Percentiles rank a stretch among this genome's conserved stretches.
phyloP scores from a whole-genome alignment of 73 alveolate genomes.

The Tetrahymena borealis region DNA sequence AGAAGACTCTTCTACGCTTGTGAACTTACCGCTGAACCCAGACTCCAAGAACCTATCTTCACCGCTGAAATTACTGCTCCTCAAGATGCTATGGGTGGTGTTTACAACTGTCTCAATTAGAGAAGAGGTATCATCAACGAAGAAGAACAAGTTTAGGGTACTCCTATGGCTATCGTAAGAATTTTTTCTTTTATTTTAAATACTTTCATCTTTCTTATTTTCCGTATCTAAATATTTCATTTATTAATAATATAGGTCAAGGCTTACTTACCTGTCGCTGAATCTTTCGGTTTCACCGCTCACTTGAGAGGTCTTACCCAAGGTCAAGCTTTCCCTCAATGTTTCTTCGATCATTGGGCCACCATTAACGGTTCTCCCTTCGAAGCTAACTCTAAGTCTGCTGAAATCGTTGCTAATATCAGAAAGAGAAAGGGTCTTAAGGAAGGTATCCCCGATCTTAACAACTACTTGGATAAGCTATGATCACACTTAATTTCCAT shows the following conservation, averaged over 20 bases:
- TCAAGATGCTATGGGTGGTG: constrained; percentile 92
- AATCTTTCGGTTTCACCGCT: constrained; percentile 98
- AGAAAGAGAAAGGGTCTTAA: constrained; percentile 93
- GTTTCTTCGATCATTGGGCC: constrained; percentile 98
- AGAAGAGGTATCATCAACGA: constrained; percentile 95
- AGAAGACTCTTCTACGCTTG: constrained; percentile 97
- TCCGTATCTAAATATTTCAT: neutral
- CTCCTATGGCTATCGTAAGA: constrained; percentile 84
- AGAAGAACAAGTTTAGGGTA: constrained; percentile 93
- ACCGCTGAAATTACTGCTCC: constrained; percentile 94
- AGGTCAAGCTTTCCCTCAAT: constrained; percentile 99
- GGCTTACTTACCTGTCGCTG: constrained; percentile 98
- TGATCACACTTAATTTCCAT: constrained; percentile 30
- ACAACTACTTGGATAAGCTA: constrained; percentile 78
- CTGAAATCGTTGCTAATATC: constrained; percentile 60
- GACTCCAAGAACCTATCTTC: constrained; percentile 97
- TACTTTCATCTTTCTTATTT: neutral
- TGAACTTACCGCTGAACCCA: constrained; percentile 94
- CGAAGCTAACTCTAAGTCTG: constrained; percentile 65
- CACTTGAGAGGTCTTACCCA: constrained; percentile 93
- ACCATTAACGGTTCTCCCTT: constrained; percentile 48
- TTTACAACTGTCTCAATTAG: constrained; percentile 86
- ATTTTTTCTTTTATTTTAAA: neutral
- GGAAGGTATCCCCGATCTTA: constrained; percentile 80
- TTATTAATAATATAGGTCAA: constrained; percentile 40